Percentiles rank a stretch among this genome's conserved stretches.
Evolutionary conservation across 1,139 yeast species (phyloP).

Genomic region (Petasospora rhodanensis): DNA sequence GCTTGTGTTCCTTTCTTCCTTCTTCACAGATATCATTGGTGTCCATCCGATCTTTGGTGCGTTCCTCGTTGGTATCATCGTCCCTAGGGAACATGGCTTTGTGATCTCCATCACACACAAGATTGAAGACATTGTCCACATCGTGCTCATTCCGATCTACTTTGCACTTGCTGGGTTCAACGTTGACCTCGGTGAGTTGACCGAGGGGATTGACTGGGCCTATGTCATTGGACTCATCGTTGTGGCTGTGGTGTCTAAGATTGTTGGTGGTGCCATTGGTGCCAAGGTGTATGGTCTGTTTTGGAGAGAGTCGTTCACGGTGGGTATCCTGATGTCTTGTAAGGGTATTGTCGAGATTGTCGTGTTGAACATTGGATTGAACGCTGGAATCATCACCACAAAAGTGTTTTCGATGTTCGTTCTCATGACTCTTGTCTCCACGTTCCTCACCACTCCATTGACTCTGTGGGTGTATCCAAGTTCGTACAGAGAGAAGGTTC

Average conservation of each 20-base stretch:
- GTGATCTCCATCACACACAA: conserved; percentile 65
- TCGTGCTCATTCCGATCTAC: conserved; percentile 67
- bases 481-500: conserved; percentile 51
- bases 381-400: conserved; percentile 59
- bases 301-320: conserved; percentile 71
- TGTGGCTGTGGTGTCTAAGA: conserved; percentile 63
- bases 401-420: conserved; percentile 75
- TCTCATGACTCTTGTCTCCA: conserved; percentile 72
- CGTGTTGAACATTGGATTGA: conserved; percentile 68
- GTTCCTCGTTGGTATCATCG: conserved; percentile 67
- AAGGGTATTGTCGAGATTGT: conserved; percentile 83
- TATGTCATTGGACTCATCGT: conserved; percentile 62
- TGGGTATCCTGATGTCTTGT: conserved; percentile 83
- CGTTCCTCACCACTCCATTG: conserved; percentile 72
- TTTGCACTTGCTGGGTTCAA: conserved; percentile 75
- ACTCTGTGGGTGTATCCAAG: conserved; percentile 57
- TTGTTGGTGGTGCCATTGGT: conserved; percentile 60
- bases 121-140: conserved; percentile 71
- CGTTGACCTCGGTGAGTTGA: conserved; percentile 59
- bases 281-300: conserved; percentile 57
- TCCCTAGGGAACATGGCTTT: conserved; percentile 75
- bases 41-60: conserved; percentile 84
- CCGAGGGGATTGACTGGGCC: conserved; percentile 70
- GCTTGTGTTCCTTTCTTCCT: conserved; percentile 60
- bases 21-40: conserved; percentile 76